Base-by-base conservation (phyloP, 495 filamentous ascomycete species). In the Evernia prunastri region DNA sequence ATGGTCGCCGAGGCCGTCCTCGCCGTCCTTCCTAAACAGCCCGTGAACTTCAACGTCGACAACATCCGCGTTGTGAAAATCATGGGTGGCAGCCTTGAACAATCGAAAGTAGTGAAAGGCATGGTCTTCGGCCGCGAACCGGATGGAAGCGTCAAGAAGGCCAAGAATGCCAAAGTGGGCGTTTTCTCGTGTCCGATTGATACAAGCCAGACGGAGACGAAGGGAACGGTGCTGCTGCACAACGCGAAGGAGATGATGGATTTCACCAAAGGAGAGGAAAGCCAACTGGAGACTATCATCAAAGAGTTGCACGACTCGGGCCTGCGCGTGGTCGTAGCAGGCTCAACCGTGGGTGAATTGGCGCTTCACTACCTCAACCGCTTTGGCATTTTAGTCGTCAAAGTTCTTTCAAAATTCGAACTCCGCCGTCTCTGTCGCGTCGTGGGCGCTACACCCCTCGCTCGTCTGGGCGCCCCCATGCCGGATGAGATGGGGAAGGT, bases 11-110 rank as follows among this genome's bases (percentile, higher is more conserved):
- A 97, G 79, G 95, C 93, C 35, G 91, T 97, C 31, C 85, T 97
- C 59, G 86, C 91, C 58, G 95, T 99, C 6, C 84, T 97, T 56
- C 95, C 95, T 65, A 97, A 96, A 80, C 95, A 97, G 79, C 89
- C 95, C n/a, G 74, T 80, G 73, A 96, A 97, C 80, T 99, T 99
- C 81, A 99, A 97, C 77, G 95, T 99, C 68, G 95, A 99, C 81
- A 99, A 97, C 73, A 86, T 99, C 67, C 91, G 95, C 58, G 95
- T 99, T 64, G 95, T 99, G 63, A 99, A 99, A 81, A 97, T 99
- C 69, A 97, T 99, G 95, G 95, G 95, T 67, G 94, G 95, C 64
- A 90, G 87, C 72, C 80, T 97, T 71, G 89, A 91, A 72, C 92
- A 97, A 76, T 94, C 89, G 71, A 85, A 86, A 66, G 94, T 99